phyloP scores from a whole-genome alignment of 2,329 filamentous ascomycete genomes.

The Scolecobasidium constrictum region DNA sequence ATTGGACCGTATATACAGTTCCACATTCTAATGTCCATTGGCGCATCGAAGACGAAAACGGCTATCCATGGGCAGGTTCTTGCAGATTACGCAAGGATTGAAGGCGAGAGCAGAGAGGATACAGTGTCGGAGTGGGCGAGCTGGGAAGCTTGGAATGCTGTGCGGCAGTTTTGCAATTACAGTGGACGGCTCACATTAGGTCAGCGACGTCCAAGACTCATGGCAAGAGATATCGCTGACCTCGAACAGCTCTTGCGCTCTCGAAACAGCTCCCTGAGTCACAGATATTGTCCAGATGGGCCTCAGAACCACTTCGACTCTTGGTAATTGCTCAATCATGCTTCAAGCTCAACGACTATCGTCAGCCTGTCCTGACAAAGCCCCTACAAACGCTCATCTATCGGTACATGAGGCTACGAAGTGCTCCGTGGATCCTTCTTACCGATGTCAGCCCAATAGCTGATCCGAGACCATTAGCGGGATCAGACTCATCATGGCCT shows the following conservation, averaged over 20 bases:
- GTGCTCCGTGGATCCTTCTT: conserved; percentile 49
- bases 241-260: too few species aligned
- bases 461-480: conserved; percentile 22
- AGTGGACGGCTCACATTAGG: conserved; percentile 69
- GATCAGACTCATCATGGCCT: conserved; percentile 48
- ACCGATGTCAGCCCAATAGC: conserved; percentile 45
- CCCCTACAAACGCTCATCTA: conserved; percentile 46
- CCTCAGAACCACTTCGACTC: conserved; percentile 50
- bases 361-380: conserved; percentile 48
- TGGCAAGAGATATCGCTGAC: too few species aligned
- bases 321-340: conserved; percentile 40
- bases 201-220: too few species aligned
- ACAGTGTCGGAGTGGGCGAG: conserved; percentile 47
- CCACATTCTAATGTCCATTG: conserved; percentile 74
- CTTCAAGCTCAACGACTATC: conserved; percentile 48
- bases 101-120: conserved; percentile 12
- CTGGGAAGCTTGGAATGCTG: conserved; percentile 91
- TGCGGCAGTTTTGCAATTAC: conserved; percentile 80
- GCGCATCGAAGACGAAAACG: conserved; percentile 28
- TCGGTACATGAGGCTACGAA: conserved; percentile 45
- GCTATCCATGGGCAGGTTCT: conserved; percentile 8
- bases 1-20: conserved; percentile 69
- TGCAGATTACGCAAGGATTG: conserved; percentile 7
- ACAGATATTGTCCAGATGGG: conserved; percentile 49
- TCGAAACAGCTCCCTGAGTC: conserved; percentile 48